Base-by-base conservation (phyloP, 2,329 filamentous ascomycete species). In the Lachnellula suecica region DNA sequence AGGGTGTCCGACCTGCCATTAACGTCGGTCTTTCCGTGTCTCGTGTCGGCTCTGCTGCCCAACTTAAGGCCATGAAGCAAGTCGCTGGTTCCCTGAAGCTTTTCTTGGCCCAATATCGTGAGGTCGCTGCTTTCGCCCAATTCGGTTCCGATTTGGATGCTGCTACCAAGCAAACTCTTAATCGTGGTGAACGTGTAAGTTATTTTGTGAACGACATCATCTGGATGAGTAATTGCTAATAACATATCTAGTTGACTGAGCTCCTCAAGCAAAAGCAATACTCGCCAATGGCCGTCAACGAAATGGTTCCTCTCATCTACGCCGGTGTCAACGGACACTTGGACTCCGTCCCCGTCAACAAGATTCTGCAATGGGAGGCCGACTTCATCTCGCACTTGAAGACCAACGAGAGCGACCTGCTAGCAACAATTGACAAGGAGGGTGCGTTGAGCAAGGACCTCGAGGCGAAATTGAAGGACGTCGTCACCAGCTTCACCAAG, bases 11-110 rank as follows among this genome's bases (percentile, higher is more conserved):
- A 73, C 94, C 94, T 70, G 94, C 94, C 81, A 99, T 99, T 78
- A 99, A 99, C 86, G 94, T 99, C 89, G 94, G 94, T 94, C 90
- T 99, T 68, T 99, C 94, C 70, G 94, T 99, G 69, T 99, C 94
- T 67, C 94, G 94, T 90, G 94, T 99, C 87, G 94, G 94, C 75
- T 99, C 94, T 72, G 91, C 94, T 75, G 94, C 94, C 74, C 94
- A 99, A 85, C 85, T 97, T 77, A 99, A 97, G 90, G 92, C 94
- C 80, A 99, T 99, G 94, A 99, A 99, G 87, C 94, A 99, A 84
- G 94, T 99, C 69, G 94, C 94, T 71, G 94, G 94, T 85, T 97
- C 93, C 67, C 84, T 99, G 73, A 99, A 99, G 87, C 91, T 99
- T 69, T 99, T 97, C 91, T 90, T 99, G 89, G 94, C 94, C 70